phyloP scores from a whole-genome alignment of 768 basidiomycete species.

The Trametes punicea region DNA sequence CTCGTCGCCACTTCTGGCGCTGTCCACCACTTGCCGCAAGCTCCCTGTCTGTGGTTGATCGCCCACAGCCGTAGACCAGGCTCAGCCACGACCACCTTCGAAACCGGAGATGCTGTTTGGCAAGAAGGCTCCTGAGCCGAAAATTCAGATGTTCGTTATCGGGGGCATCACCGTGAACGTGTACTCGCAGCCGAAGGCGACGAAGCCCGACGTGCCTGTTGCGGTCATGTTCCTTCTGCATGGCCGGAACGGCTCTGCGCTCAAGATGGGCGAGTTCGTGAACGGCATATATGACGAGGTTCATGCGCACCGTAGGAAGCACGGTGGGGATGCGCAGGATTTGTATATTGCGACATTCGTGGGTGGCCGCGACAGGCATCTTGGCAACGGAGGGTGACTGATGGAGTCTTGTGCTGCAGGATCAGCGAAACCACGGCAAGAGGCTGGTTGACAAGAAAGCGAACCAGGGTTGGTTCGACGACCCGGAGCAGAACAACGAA shows the following conservation, averaged over 20 bases:
- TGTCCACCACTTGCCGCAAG: too few relatives aligned
- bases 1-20: too few relatives aligned
- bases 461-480: slow-evolving; percentile 39
- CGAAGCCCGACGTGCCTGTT: slow-evolving; percentile 19
- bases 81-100: too few relatives aligned
- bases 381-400: background rate
- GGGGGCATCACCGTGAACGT: slow-evolving; percentile 31
- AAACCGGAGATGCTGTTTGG: slow-evolving; percentile 1
- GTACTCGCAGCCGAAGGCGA: slow-evolving; percentile 21
- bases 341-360: slow-evolving; percentile 48
- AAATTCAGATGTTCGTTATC: slow-evolving; percentile 23
- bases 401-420: slow-evolving; percentile 28
- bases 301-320: slow-evolving; percentile 5
- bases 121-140: slow-evolving; percentile 21
- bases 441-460: slow-evolving; percentile 35
- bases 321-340: slow-evolving; percentile 32
- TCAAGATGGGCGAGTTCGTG: slow-evolving; percentile 28
- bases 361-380: slow-evolving; percentile 15
- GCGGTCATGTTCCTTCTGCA: slow-evolving; percentile 46
- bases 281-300: slow-evolving; percentile 19
- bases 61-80: too few relatives aligned
- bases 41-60: too few relatives aligned
- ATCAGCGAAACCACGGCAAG: slow-evolving; percentile 52
- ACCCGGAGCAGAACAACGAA: slow-evolving; percentile 36
- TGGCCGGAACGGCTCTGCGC: slow-evolving; percentile 39